Conservation (phyloP, 2,329 filamentous ascomycete genomes). For the Penicillium carneum region DNA sequence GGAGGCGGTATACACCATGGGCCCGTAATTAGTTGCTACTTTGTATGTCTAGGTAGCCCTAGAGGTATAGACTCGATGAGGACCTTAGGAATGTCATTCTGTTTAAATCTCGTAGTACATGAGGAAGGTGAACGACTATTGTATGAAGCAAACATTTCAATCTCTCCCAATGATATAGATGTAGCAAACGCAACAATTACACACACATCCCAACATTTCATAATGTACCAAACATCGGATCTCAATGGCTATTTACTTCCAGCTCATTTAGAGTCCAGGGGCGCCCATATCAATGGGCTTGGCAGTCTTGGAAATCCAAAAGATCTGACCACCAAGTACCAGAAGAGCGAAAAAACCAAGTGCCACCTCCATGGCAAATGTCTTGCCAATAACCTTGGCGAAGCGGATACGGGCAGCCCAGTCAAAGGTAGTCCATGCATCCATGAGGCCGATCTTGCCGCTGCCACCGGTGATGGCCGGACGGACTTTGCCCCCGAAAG, state of each 20-base stretch:
- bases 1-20: conserved; percentile 10
- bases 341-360: conserved; percentile 58
- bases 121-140: neutral
- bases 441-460: conserved; percentile 73
- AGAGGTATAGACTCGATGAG: neutral
- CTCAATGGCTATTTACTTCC: neutral
- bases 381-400: conserved; percentile 77
- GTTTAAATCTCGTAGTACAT: neutral
- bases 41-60: too few relatives aligned
- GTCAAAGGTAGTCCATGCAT: conserved; percentile 82
- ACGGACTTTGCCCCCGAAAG: conserved; percentile 77
- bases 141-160: neutral
- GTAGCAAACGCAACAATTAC: neutral
- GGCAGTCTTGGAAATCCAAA: conserved; percentile 47
- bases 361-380: conserved; percentile 63
- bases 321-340: conserved; percentile 61
- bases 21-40: neutral
- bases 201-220: neutral
- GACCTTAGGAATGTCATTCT: neutral
- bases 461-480: conserved; percentile 76
- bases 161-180: conserved; percentile 1
- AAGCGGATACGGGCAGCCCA: conserved; percentile 75
- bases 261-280: conserved; percentile 3
- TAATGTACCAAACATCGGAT: neutral
- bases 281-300: conserved; percentile 12